phyloP scores from a whole-genome alignment of 768 basidiomycete species.

The Tylopilus cervinicoccineus region DNA sequence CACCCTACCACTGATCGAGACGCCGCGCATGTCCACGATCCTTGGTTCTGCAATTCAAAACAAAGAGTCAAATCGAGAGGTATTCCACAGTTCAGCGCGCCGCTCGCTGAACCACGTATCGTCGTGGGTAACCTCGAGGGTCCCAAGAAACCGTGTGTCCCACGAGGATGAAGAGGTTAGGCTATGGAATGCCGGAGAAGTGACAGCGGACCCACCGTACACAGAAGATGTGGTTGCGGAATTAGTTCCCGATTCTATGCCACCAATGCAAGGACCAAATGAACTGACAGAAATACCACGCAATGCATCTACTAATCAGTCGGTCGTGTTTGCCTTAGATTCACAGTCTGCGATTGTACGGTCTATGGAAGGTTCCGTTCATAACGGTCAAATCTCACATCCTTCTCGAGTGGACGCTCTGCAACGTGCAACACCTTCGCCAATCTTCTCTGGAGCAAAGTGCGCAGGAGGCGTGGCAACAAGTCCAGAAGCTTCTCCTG shows the following conservation, averaged over 20 bases:
- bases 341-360: slow-evolving; percentile 2
- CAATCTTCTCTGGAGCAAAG: background rate
- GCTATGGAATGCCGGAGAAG: slow-evolving; percentile 35
- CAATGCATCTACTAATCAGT: slow-evolving; percentile 4
- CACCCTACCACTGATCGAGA: slow-evolving; percentile 19
- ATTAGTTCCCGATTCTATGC: background rate
- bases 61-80: slow-evolving; percentile 10
- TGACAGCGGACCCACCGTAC: slow-evolving; percentile 10
- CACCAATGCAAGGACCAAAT: slow-evolving; percentile 5
- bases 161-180: slow-evolving; percentile 26
- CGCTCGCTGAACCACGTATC: slow-evolving; percentile 30
- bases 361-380: slow-evolving; percentile 7
- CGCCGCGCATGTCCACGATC: slow-evolving; percentile 25
- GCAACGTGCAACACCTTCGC: background rate
- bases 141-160: slow-evolving; percentile 24
- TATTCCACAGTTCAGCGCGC: slow-evolving; percentile 13
- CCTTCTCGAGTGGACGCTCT: background rate
- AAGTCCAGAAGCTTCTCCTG: slow-evolving; percentile 33
- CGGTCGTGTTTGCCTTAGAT: slow-evolving; percentile 7
- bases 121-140: slow-evolving; percentile 36
- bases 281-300: slow-evolving; percentile 4
- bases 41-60: slow-evolving; percentile 2
- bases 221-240: slow-evolving; percentile 1
- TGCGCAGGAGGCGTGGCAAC: background rate
- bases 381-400: slow-evolving; percentile 1